A percentile compares a stretch with the other conserved stretches of the same genome.
Evolutionary conservation across 441 rosid species (phyloP).

Genomic region (Erodium moschatum): DNA sequence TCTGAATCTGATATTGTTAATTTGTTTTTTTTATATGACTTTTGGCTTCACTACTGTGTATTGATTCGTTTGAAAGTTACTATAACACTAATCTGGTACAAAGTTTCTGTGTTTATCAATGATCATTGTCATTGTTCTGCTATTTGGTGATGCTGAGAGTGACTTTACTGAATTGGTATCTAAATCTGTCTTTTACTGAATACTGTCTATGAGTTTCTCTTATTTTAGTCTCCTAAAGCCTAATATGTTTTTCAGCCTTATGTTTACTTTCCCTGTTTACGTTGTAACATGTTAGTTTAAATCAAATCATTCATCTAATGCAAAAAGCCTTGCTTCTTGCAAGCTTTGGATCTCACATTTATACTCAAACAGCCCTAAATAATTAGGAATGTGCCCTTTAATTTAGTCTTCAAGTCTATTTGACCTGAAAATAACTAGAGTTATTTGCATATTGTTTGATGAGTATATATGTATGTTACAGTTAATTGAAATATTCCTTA

Average conservation of each 20-base stretch:
- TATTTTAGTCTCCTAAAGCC: not conserved
- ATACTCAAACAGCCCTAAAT: no score
- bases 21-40: not conserved
- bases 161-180: not conserved
- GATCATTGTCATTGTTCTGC: not conserved
- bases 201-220: not conserved
- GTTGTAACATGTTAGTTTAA: not conserved
- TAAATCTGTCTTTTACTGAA: not conserved
- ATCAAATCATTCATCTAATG: no score
- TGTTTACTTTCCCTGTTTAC: not conserved
- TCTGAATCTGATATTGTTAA: not conserved
- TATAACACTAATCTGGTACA: not conserved
- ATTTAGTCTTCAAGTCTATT: no score
- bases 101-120: not conserved
- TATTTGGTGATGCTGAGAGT: not conserved
- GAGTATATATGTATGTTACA: not conserved
- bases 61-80: not conserved
- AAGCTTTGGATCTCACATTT: no score
- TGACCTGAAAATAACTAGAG: no score
- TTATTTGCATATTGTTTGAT: not conserved
- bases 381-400: no score
- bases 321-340: no score
- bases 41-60: not conserved
- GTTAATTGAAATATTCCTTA: slow-evolving; percentile 10
- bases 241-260: not conserved